Base-by-base conservation (phyloP, 192 early-diverging fungal species). In the Mortierella hygrophila region DNA sequence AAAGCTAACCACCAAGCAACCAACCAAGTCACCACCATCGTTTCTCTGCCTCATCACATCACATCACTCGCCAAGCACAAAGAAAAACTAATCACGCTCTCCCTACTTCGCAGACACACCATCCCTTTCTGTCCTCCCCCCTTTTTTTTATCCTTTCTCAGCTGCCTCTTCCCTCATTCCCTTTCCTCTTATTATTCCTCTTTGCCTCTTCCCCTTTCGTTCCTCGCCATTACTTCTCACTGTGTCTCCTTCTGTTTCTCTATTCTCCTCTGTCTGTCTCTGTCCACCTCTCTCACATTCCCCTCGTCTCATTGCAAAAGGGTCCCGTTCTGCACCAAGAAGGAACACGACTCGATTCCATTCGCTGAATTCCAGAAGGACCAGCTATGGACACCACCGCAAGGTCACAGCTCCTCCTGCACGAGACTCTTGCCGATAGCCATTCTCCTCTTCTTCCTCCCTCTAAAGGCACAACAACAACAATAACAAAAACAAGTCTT, bases 281-380 rank as follows among this genome's bases (percentile, higher is more conserved):
- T 49, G 7, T 52, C 21, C 42, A 35, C 55, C 21, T 54, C 32
- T 15, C n/a, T 18, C 44, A 18, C 26, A 70, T 32, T n/a, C 71
- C 21, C 6, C 8, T 65, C 71, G 10, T 76, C 68, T 26, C 49
- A n/a, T 38, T 42, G 23, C 21, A 23, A 21, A 35, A 70, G 65
- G 80, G 65, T 81, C 72, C 47, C 46, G 68, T 68, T 81, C 80
- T 75, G 74, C 80, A 81, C 80, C 74, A 81, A 42, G 49, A 68
- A 81, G 20, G 49, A 68, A 69, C n/a, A 68, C 41, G 70, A 71
- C 20, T 35, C 32, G 16, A 38, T 42, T 41, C 70, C 38, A 71
- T 41, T 71, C 70, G 40, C 70, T 42, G 38, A 71, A 38, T 71
- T 42, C 70, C 41, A 42, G 42, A 41, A 42, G 41, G 38, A 41